Percentiles rank a stretch among this genome's conserved stretches.
These are phyloP conservation scores for Zymoseptoria ardabiliae DNA, from an alignment of 2,329 filamentous ascomycete species.

Conservation along the genomic window DNA sequence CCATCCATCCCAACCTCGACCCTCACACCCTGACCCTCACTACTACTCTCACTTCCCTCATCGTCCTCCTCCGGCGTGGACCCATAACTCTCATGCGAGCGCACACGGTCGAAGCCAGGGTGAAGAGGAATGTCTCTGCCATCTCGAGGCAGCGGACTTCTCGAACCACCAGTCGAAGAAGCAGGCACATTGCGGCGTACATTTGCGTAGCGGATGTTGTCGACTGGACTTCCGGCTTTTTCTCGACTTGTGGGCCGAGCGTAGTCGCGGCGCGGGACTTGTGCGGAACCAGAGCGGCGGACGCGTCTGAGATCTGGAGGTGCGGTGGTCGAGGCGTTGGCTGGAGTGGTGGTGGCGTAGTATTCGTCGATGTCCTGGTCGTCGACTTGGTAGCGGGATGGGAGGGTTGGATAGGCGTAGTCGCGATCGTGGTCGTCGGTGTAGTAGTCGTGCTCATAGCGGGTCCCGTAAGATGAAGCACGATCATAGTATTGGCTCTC, in stretches of 20 bases:
- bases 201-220: constrained; percentile 29
- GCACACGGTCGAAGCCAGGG: not conserved
- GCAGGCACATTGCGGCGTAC: constrained; percentile 29
- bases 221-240: constrained; percentile 13
- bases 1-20: constrained; percentile 22
- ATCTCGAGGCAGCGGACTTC: constrained; percentile 23
- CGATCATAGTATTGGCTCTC: not conserved
- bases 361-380: not conserved
- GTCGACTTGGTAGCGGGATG: not conserved
- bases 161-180: constrained; percentile 12
- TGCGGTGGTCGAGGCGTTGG: not conserved
- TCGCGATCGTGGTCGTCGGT: not conserved
- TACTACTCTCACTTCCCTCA: constrained; percentile 16
- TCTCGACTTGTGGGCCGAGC: not conserved
- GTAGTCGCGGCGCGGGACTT: not conserved
- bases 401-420: not conserved
- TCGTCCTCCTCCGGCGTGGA: constrained; percentile 10
- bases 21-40: constrained; percentile 27
- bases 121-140: constrained; percentile 1
- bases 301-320: not conserved
- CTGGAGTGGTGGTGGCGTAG: not conserved
- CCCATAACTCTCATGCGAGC: constrained; percentile 1
- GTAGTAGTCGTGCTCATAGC: not conserved
- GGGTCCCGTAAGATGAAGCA: not conserved
- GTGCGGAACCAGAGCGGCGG: not conserved